These are phyloP conservation scores for Ramalina peruviana DNA, from an alignment of 495 filamentous ascomycete genomes.

Conservation along the genomic window DNA sequence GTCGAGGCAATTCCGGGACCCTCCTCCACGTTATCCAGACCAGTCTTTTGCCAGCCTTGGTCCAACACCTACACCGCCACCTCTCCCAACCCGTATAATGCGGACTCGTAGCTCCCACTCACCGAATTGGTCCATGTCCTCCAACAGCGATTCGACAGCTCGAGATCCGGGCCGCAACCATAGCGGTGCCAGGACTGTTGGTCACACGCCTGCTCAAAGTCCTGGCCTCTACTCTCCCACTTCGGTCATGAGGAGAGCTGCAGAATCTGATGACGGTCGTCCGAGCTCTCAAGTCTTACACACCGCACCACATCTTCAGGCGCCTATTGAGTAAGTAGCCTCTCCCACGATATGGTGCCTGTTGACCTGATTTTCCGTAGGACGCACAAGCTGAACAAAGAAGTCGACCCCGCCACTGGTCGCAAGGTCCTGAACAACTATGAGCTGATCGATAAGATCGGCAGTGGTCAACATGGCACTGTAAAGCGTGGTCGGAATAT, in stretches of 20 bases:
- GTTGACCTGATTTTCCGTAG: constrained; percentile 1
- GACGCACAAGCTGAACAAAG: constrained; percentile 25
- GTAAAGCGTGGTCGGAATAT: constrained; percentile 83
- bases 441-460: constrained; percentile 89
- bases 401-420: constrained; percentile 73
- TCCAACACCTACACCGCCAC: constrained; percentile 24
- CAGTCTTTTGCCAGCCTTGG: constrained; percentile 36
- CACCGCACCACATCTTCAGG: constrained; percentile 48
- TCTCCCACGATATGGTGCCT: neutral
- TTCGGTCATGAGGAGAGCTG: constrained; percentile 18
- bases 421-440: constrained; percentile 96
- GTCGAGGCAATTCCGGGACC: constrained; percentile 18
- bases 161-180: constrained; percentile 20
- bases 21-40: constrained; percentile 36
- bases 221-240: constrained; percentile 46
- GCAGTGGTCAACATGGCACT: constrained; percentile 90
- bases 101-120: constrained; percentile 28
- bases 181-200: constrained; percentile 36
- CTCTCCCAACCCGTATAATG: constrained; percentile 26
- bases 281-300: constrained; percentile 46
- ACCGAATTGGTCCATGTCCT: constrained; percentile 19
- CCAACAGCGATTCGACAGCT: constrained; percentile 18
- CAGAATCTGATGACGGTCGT: constrained; percentile 33
- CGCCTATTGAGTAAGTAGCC: constrained; percentile 42
- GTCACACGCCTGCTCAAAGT: constrained; percentile 53